These are phyloP conservation scores for Plasmodium yoelii DNA, from an alignment of 169 alveolate species.

Conservation along the genomic window DNA sequence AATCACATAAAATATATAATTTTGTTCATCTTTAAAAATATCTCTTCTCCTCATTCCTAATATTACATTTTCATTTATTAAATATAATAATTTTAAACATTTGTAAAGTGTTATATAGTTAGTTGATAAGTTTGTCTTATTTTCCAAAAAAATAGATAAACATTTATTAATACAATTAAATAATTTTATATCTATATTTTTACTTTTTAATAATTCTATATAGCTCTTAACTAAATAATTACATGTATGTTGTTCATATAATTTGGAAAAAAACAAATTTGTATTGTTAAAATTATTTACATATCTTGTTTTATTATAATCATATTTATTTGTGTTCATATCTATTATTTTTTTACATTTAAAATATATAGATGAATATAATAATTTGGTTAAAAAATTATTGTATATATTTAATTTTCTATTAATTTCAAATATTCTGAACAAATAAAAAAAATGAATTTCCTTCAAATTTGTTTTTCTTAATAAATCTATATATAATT, in stretches of 20 bases:
- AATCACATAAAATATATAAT: neutral
- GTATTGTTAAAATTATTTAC: neutral
- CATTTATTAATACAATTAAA: neutral
- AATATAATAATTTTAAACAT: too few relatives aligned
- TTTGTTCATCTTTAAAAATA: neutral
- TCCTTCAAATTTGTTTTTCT: conserved; percentile 15
- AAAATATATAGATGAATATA: conserved; percentile 29
- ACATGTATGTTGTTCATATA: neutral
- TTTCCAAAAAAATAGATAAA: conserved; percentile 9
- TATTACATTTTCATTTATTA: neutral
- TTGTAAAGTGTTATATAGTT: too few relatives aligned
- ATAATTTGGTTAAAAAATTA: conserved; percentile 17
- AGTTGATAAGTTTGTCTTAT: neutral
- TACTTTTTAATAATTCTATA: conserved; percentile 26
- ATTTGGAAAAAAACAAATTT: too few relatives aligned
- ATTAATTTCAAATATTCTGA: conserved; percentile 16
- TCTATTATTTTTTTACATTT: conserved; percentile 17
- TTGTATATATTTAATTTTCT: conserved; percentile 25
- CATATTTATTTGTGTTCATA: neutral
- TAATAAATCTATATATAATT: conserved; percentile 33
- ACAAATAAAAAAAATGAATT: conserved; percentile 57
- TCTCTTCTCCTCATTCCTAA: neutral
- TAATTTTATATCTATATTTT: conserved; percentile 19
- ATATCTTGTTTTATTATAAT: neutral
- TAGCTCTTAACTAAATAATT: neutral